phyloP scores from a whole-genome alignment of 441 rosid genomes.

The Euphorbia celastroides region DNA sequence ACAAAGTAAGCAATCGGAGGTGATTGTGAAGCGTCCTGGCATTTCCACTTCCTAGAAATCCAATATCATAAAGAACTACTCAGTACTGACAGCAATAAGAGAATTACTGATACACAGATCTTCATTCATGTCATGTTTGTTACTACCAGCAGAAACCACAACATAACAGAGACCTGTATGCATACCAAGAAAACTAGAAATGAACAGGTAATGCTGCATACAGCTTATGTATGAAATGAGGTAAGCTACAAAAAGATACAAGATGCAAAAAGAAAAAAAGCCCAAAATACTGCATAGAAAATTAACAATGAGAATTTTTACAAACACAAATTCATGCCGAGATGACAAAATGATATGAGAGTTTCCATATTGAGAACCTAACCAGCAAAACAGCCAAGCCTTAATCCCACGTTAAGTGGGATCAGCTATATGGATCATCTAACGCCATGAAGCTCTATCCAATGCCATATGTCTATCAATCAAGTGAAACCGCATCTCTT shows the following conservation, averaged over 20 bases:
- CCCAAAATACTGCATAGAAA: too few species aligned
- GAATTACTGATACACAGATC: neutral
- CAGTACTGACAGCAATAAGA: neutral
- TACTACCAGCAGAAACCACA: neutral
- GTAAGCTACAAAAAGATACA: neutral
- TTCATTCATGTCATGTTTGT: constrained; percentile 2
- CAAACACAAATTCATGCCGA: neutral
- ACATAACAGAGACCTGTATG: neutral
- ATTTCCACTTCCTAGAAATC: constrained; percentile 4
- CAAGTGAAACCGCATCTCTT: too few species aligned
- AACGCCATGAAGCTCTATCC: too few species aligned
- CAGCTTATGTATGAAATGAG: neutral
- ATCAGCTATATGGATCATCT: too few species aligned
- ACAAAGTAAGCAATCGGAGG: neutral
- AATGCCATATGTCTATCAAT: too few species aligned
- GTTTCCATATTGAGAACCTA: neutral
- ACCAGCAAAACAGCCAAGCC: too few species aligned
- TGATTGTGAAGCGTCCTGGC: neutral
- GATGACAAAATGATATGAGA: neutral
- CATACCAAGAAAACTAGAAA: neutral
- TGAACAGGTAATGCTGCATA: neutral
- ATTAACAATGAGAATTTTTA: neutral
- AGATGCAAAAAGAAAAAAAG: neutral
- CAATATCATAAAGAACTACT: neutral
- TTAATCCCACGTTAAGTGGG: too few species aligned